phyloP scores from a whole-genome alignment of 1,284 basidiomycete genomes.

The Trametes hirsuta region DNA sequence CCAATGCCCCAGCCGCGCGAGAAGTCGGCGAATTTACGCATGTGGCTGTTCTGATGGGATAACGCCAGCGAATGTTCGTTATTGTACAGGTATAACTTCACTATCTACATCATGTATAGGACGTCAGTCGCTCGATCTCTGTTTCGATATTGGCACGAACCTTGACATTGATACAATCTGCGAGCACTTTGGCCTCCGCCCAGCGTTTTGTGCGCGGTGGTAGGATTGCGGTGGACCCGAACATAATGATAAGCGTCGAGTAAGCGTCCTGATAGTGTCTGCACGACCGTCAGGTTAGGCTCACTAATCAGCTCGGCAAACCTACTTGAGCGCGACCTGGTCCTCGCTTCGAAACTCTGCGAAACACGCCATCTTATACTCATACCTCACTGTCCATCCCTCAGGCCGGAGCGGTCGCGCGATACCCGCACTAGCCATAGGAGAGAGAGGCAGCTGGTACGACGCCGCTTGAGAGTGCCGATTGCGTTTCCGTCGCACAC shows the following conservation, averaged over 20 bases:
- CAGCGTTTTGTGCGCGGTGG: constrained; percentile 95
- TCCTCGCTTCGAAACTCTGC: constrained; percentile 92
- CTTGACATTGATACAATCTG: constrained; percentile 89
- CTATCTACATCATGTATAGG: constrained; percentile 55
- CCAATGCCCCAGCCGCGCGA: constrained; percentile 95
- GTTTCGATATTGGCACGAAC: constrained; percentile 41
- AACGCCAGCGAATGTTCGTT: constrained; percentile 80
- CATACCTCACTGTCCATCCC: constrained; percentile 96
- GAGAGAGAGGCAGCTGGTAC: constrained; percentile 49
- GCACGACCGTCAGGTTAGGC: constrained; percentile 12
- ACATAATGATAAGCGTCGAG: constrained; percentile 81
- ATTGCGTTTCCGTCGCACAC: constrained; percentile 88
- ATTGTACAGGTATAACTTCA: constrained; percentile 88
- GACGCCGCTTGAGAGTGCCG: constrained; percentile 62
- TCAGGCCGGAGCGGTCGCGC: constrained; percentile 73
- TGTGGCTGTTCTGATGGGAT: constrained; percentile 81
- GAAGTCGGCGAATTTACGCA: constrained; percentile 85
- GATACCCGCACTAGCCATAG: constrained; percentile 45
- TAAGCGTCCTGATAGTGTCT: constrained; percentile 95
- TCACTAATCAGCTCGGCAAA: constrained; percentile 27
- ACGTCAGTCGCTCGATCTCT: background rate
- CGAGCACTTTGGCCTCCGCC: constrained; percentile 97
- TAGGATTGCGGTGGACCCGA: constrained; percentile 81
- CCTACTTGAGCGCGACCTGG: constrained; percentile 84
- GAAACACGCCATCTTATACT: constrained; percentile 96